phyloP scores from a whole-genome alignment of 164 flowering plant genomes.

The Nymphaea thermarum region DNA sequence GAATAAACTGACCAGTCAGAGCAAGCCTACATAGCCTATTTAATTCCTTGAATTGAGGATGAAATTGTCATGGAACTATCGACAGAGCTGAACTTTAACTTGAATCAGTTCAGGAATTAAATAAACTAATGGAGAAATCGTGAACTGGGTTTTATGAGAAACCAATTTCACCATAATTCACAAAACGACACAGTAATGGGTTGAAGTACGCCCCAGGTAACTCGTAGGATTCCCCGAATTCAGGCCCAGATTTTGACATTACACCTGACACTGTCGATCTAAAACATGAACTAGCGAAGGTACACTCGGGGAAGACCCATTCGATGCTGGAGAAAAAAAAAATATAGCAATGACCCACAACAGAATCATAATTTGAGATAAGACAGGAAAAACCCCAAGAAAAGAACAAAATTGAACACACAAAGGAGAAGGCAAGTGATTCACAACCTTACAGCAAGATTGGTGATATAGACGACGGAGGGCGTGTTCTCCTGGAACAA shows the following conservation, averaged over 20 bases:
- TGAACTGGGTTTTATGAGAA: not conserved
- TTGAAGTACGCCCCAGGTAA: not conserved
- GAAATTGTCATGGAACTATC: not conserved
- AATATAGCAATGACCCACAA: too few species aligned
- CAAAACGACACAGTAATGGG: not conserved
- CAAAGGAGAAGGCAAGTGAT: not conserved
- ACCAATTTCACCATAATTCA: not conserved
- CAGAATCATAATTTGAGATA: not conserved
- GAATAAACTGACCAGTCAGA: not conserved
- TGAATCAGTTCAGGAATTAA: not conserved
- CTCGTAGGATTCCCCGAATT: not conserved
- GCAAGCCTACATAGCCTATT: not conserved
- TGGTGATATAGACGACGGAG: constrained; percentile 95
- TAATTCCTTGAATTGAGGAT: not conserved
- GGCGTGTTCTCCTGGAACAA: constrained; percentile 92
- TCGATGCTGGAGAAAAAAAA: not conserved
- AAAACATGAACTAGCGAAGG: not conserved
- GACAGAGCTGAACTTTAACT: not conserved
- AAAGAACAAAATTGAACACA: not conserved
- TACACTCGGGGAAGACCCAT: not conserved
- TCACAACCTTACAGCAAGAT: constrained; percentile 66
- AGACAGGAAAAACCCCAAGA: not conserved
- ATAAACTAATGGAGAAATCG: not conserved
- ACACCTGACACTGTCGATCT: not conserved
- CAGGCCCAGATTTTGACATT: too few species aligned